A percentile compares a stretch with the other conserved stretches of the same genome.
phyloP scores from a whole-genome alignment of 805 yeast genomes.

The Danielia reshetovae region DNA sequence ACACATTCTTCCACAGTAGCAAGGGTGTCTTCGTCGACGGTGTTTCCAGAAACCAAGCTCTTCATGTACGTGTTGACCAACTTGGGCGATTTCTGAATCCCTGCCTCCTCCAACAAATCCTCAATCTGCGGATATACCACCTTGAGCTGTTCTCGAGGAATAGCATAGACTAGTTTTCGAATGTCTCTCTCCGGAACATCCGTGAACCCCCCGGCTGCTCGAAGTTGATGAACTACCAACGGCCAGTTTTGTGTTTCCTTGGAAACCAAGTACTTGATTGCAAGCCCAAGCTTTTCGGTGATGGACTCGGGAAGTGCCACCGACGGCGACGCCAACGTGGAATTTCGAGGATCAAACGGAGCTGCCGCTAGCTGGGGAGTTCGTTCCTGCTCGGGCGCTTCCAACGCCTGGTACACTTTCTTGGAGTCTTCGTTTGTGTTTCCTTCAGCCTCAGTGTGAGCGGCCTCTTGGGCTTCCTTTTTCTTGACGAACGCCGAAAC shows the following conservation, averaged over 20 bases:
- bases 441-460: slow-evolving; percentile 10
- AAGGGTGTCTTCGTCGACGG: slow-evolving; percentile 19
- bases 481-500: slow-evolving; percentile 18
- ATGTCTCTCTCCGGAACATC: slow-evolving; percentile 31
- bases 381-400: background rate
- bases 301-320: slow-evolving; percentile 35
- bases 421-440: slow-evolving; percentile 13
- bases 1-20: slow-evolving; percentile 30
- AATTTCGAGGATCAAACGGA: slow-evolving; percentile 9
- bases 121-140: slow-evolving; percentile 23
- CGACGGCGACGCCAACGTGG: slow-evolving; percentile 15
- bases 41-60: slow-evolving; percentile 26
- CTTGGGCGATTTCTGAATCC: slow-evolving; percentile 24
- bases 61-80: slow-evolving; percentile 36
- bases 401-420: slow-evolving; percentile 10
- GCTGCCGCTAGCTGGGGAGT: background rate
- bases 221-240: slow-evolving; percentile 39
- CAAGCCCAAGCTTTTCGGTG: slow-evolving; percentile 33
- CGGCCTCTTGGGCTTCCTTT: slow-evolving; percentile 9
- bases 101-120: slow-evolving; percentile 31
- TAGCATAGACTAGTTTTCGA: slow-evolving; percentile 30
- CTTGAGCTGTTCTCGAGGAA: slow-evolving; percentile 38
- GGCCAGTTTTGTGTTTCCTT: slow-evolving; percentile 44
- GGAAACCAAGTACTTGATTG: slow-evolving; percentile 37
- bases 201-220: slow-evolving; percentile 32